phyloP scores from a whole-genome alignment of 2,329 filamentous ascomycete genomes.

The Beauveria rudraprayagi region DNA sequence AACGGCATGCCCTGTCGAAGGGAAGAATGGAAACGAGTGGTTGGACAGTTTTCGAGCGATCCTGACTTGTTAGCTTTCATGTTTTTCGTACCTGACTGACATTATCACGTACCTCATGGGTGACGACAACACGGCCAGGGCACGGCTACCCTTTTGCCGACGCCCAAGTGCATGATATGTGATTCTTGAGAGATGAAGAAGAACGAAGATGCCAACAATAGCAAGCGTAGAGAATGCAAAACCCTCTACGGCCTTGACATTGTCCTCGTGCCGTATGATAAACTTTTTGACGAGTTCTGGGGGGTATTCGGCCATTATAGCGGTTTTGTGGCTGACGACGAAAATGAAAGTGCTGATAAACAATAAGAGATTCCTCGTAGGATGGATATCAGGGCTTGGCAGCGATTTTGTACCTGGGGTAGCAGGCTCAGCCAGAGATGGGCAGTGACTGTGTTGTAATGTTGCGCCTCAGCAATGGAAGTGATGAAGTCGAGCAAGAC shows the following conservation, averaged over 20 bases:
- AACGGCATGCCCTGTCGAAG: constrained; percentile 26
- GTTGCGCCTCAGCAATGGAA: neutral
- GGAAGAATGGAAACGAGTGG: constrained; percentile 19
- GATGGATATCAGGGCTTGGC: no score
- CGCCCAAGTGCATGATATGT: neutral
- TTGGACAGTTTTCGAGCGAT: constrained; percentile 21
- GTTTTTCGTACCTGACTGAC: neutral
- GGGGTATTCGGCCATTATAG: neutral
- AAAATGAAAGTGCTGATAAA: neutral
- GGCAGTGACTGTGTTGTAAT: neutral
- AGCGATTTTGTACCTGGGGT: neutral
- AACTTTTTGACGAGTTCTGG: neutral
- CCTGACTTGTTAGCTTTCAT: constrained; percentile 15
- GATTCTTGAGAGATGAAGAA: neutral
- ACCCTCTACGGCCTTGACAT: constrained; percentile 2
- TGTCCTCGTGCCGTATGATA: neutral
- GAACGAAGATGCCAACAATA: neutral
- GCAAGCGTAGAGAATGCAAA: constrained; percentile 2
- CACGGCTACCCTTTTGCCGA: neutral
- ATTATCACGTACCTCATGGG: neutral
- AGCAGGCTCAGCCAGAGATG: neutral
- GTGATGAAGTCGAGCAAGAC: neutral
- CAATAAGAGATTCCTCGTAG: neutral
- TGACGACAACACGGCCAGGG: neutral
- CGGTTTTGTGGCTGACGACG: neutral